Evolutionary conservation across 2,329 filamentous ascomycete genomes (phyloP).

Genomic region (Colletotrichum neosansevieriae): DNA sequence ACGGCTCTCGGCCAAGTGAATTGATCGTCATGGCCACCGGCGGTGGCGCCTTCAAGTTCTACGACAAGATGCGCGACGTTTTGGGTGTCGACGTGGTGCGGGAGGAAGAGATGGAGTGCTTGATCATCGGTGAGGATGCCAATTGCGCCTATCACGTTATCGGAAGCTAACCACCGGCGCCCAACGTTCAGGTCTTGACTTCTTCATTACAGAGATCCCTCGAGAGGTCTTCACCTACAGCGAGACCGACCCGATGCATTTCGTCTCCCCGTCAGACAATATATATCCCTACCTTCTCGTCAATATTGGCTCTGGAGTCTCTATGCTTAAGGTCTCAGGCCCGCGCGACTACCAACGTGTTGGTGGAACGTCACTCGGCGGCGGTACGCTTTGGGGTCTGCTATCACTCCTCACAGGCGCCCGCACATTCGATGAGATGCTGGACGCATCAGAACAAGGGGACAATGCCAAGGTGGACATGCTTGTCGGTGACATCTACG

Average conservation of each 20-base stretch:
- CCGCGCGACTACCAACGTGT: conserved; percentile 89
- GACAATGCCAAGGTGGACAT: conserved; percentile 96
- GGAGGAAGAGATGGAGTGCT: conserved; percentile 98
- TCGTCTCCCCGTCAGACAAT: conserved; percentile 79
- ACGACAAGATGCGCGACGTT: conserved; percentile 87
- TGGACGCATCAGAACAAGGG: conserved; percentile 88
- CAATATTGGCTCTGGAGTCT: conserved; percentile 97
- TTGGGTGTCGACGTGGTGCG: conserved; percentile 88
- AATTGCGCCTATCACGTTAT: too few relatives aligned
- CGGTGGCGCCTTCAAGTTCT: conserved; percentile 96
- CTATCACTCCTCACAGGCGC: conserved; percentile 93
- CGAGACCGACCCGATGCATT: conserved; percentile 90
- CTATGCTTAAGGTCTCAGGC: conserved; percentile 96
- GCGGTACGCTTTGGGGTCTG: conserved; percentile 97
- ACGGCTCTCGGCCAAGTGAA: conserved; percentile 77
- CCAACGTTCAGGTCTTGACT: conserved; percentile 80
- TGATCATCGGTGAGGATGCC: conserved; percentile 83
- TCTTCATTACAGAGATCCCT: conserved; percentile 98
- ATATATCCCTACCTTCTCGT: conserved; percentile 98
- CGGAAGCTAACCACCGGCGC: neutral
- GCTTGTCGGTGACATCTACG: conserved; percentile 98
- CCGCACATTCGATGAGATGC: conserved; percentile 96
- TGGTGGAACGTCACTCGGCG: conserved; percentile 92
- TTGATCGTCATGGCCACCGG: conserved; percentile 96
- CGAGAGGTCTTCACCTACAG: conserved; percentile 97